phyloP scores from a whole-genome alignment of 1,139 yeast species.

The Geotrichum fermentans region DNA sequence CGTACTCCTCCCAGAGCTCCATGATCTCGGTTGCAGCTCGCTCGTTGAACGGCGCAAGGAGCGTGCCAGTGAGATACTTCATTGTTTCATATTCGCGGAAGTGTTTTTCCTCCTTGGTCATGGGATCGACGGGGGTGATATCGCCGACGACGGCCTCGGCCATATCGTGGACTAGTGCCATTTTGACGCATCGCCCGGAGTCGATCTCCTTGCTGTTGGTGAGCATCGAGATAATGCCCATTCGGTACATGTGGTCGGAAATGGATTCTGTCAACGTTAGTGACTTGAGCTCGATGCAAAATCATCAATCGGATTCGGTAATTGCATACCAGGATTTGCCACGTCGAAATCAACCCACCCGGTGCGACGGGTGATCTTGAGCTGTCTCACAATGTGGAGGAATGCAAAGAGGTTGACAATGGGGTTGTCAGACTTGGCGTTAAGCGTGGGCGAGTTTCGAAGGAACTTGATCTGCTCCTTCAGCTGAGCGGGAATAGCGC shows the following conservation, averaged over 20 bases:
- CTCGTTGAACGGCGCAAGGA: constrained; percentile 61
- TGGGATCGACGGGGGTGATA: constrained; percentile 78
- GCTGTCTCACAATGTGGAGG: constrained; percentile 65
- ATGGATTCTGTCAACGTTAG: constrained; percentile 57
- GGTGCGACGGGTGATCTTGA: constrained; percentile 80
- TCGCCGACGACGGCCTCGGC: constrained; percentile 95
- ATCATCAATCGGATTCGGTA: no score
- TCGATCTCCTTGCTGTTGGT: constrained; percentile 50
- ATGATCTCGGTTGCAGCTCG: constrained; percentile 63
- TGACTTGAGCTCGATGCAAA: no score
- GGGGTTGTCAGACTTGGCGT: constrained; percentile 1
- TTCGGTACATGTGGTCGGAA: constrained; percentile 94
- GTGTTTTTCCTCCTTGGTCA: constrained; percentile 67
- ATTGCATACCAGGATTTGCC: constrained; percentile 42
- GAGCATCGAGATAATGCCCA: constrained; percentile 79
- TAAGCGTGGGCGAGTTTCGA: constrained; percentile 13
- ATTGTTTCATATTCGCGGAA: constrained; percentile 76
- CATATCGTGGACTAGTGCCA: constrained; percentile 87
- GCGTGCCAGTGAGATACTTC: constrained; percentile 48
- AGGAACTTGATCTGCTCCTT: constrained; percentile 14
- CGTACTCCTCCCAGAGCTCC: constrained; percentile 86
- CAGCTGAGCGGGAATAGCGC: constrained; percentile 17
- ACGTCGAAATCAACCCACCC: constrained; percentile 91
- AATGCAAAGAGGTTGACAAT: constrained; percentile 38
- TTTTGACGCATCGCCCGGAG: constrained; percentile 63